Evolutionary conservation across 345 rosid genomes (phyloP), one percentile per base, ranked within the genome.

Genomic region (Syzygium oleosum): DNA sequence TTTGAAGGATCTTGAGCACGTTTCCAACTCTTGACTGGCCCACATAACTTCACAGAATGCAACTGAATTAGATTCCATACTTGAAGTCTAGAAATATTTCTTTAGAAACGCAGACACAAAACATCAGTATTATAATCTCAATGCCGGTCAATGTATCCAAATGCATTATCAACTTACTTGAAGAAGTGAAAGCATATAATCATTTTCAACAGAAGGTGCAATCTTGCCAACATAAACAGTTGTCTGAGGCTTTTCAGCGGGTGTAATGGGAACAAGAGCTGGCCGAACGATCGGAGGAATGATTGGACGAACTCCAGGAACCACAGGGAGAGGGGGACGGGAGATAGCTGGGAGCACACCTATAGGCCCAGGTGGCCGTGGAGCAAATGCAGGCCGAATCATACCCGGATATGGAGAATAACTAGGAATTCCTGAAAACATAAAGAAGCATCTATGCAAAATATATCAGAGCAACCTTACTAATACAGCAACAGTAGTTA

Each of bases 181-280:
- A 87, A 98, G 98, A 84, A 96, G 90, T 84, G 98, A 91, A 51
- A 94, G 94, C 95, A 98, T 96, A 88, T 95, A 96, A 84, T 96
- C 98, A 93, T 96, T 95, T 89, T 95, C 98, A 80, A 95, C 98
- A 25, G 97, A 90, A 80, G 97, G 89, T 65, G 98, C 95, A 90
- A 98, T 98, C 95, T 96, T 96, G 94, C 99, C 99, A 90, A 98
- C 93, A 92, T 96, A 98, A 89, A 98, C 96, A 21, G 98, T 96
- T 73, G 98, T 96, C 91, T 96, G 99, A 56, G 99, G 99, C 92
- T 96, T 96, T 92, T 96, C 98, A 25, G 93, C 93, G 27, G 96
- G 96, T 51, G 98, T 90, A 54, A 92, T 90, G 80, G 99, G 95
- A 90, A 94, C 83, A 86, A 87, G 85, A 87, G 90, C 92, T 88